phyloP scores from a whole-genome alignment of 306 rosid species.

The Corylus heterophylla region DNA sequence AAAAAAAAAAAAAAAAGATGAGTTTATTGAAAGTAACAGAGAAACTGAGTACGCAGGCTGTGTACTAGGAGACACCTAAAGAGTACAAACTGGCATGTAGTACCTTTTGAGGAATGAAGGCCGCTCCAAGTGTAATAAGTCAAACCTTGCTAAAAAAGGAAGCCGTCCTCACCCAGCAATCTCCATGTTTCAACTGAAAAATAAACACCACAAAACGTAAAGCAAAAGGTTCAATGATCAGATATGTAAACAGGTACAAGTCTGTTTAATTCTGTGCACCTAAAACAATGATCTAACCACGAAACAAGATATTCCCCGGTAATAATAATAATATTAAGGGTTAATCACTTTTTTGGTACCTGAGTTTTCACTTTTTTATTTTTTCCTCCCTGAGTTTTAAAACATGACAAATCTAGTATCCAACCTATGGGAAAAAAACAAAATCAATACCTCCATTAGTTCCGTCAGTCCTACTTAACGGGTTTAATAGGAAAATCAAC shows the following conservation, averaged over 20 bases:
- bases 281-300: neutral
- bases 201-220: neutral
- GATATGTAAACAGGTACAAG: neutral
- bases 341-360: no score
- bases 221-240: neutral
- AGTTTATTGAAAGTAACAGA: neutral
- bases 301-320: neutral
- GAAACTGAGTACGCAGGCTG: neutral
- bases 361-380: no score
- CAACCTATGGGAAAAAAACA: no score
- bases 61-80: neutral
- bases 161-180: neutral
- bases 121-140: neutral
- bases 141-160: neutral
- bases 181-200: constrained; percentile 10
- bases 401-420: no score
- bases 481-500: no score
- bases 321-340: neutral
- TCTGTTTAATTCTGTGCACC: neutral
- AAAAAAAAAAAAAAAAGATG: neutral
- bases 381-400: no score
- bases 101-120: constrained; percentile 3
- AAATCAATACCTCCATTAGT: no score
- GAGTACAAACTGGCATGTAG: neutral
- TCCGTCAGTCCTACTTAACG: no score